A percentile compares a stretch with the other conserved stretches of the same genome.
Conservation (phyloP, 768 basidiomycete species). For the Suillus plorans region DNA sequence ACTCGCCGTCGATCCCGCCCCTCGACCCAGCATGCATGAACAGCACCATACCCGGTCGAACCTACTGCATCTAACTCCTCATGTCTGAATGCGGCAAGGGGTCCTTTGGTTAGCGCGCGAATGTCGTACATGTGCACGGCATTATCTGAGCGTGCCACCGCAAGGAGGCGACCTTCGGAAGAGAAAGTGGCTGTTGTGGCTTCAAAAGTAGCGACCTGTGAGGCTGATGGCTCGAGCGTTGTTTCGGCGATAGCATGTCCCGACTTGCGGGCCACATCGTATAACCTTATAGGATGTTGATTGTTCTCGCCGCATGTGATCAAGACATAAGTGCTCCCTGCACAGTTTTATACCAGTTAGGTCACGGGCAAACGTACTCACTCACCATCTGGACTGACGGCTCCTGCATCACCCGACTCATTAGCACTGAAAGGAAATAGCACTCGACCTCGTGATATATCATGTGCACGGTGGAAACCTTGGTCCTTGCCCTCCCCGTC, state of each 20-base stretch:
- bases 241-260: conserved; percentile 28
- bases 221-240: conserved; percentile 27
- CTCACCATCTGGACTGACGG: conserved; percentile 46
- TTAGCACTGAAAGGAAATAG: conserved; percentile 40
- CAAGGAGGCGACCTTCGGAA: conserved; percentile 59
- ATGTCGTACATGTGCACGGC: conserved; percentile 60
- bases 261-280: conserved; percentile 44
- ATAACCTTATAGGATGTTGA: conserved; percentile 45
- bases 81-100: conserved; percentile 52
- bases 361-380: not conserved
- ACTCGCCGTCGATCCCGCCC: conserved; percentile 33
- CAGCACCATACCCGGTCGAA: conserved; percentile 45
- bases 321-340: conserved; percentile 28
- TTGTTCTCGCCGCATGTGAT: conserved; percentile 27
- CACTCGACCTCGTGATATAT: conserved; percentile 29
- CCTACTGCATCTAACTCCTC: conserved; percentile 31
- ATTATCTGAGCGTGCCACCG: conserved; percentile 61
- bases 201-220: conserved; percentile 33
- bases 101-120: conserved; percentile 47
- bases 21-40: conserved; percentile 54
- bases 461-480: conserved; percentile 55
- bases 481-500: conserved; percentile 10
- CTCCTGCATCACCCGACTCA: conserved; percentile 55
- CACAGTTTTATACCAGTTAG: not conserved
- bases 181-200: conserved; percentile 55